A percentile compares a stretch with the other conserved stretches of the same genome.
Conservation (phyloP, 495 filamentous ascomycete species). For the Apodospora peruviana region DNA sequence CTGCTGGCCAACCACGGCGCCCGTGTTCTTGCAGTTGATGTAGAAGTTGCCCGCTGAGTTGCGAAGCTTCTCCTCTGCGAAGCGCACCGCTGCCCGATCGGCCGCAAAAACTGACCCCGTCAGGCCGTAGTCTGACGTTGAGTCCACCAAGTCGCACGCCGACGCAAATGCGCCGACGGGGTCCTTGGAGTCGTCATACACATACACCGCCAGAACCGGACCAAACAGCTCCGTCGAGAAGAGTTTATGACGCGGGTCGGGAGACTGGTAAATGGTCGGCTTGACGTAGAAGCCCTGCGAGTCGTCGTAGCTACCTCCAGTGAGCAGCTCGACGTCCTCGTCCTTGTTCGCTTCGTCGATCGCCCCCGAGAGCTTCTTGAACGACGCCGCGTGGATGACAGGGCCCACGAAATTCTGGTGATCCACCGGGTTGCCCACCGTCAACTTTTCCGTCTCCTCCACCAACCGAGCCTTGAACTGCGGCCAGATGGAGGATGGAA, state of each 20-base stretch:
- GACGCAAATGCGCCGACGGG: constrained; percentile 49
- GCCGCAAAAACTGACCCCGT: constrained; percentile 75
- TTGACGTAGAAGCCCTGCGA: constrained; percentile 64
- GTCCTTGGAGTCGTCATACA: constrained; percentile 62
- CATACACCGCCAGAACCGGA: constrained; percentile 61
- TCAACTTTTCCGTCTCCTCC: constrained; percentile 59
- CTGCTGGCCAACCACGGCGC: constrained; percentile 88
- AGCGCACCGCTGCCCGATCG: constrained; percentile 59
- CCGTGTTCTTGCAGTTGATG: constrained; percentile 89
- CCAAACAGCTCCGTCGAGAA: constrained; percentile 74
- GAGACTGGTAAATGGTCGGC: constrained; percentile 65
- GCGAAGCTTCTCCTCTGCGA: constrained; percentile 67
- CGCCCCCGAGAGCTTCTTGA: constrained; percentile 60
- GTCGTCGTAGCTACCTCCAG: constrained; percentile 65
- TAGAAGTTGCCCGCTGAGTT: constrained; percentile 86
- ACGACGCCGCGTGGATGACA: constrained; percentile 68
- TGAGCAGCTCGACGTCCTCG: constrained; percentile 54
- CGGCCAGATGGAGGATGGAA: constrained; percentile 64
- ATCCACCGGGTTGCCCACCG: constrained; percentile 62
- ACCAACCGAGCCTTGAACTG: constrained; percentile 58
- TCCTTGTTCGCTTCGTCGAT: constrained; percentile 68
- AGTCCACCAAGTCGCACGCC: constrained; percentile 54
- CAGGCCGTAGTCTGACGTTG: constrained; percentile 67
- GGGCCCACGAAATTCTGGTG: constrained; percentile 70
- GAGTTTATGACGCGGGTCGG: constrained; percentile 56